Evolutionary conservation across 2,329 filamentous ascomycete species (phyloP).

Genomic region (Aspergillus uvarum): DNA sequence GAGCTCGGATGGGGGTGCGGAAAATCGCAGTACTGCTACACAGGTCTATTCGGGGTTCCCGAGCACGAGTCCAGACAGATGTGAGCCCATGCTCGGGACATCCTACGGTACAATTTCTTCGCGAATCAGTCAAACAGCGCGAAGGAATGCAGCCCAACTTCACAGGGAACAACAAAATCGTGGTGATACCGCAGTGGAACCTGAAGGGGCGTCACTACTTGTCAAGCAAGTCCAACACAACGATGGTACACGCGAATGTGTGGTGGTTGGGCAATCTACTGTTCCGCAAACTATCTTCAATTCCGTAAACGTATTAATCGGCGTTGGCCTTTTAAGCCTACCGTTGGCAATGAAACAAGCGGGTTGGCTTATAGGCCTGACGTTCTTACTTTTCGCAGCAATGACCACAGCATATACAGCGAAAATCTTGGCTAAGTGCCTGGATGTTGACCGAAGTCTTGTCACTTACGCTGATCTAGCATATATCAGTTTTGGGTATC

Average conservation of each 20-base stretch:
- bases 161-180: slow-evolving; percentile 53
- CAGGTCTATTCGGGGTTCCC: slow-evolving; percentile 20
- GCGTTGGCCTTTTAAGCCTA: slow-evolving; percentile 83
- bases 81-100: slow-evolving; percentile 60
- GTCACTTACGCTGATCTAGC: slow-evolving; percentile 95
- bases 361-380: slow-evolving; percentile 81
- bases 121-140: slow-evolving; percentile 56
- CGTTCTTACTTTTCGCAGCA: slow-evolving; percentile 72
- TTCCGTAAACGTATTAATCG: slow-evolving; percentile 88
- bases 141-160: slow-evolving; percentile 55
- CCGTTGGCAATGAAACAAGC: slow-evolving; percentile 84
- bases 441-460: slow-evolving; percentile 78
- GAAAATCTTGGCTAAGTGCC: slow-evolving; percentile 78
- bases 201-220: slow-evolving; percentile 71
- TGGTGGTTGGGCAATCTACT: slow-evolving; percentile 91
- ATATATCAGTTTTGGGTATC: slow-evolving; percentile 82
- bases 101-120: slow-evolving; percentile 61
- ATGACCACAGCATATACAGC: slow-evolving; percentile 81
- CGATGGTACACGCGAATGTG: slow-evolving; percentile 78
- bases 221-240: slow-evolving; percentile 83
- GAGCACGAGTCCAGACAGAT: slow-evolving; percentile 21
- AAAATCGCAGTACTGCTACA: slow-evolving; percentile 15
- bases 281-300: slow-evolving; percentile 95
- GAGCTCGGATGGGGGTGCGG: slow-evolving; percentile 31
- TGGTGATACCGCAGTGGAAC: slow-evolving; percentile 51